Evolutionary conservation across 2,329 filamentous ascomycete species (phyloP), one percentile per base, ranked within the genome.

Genomic region (Xylariaceae sp.): DNA sequence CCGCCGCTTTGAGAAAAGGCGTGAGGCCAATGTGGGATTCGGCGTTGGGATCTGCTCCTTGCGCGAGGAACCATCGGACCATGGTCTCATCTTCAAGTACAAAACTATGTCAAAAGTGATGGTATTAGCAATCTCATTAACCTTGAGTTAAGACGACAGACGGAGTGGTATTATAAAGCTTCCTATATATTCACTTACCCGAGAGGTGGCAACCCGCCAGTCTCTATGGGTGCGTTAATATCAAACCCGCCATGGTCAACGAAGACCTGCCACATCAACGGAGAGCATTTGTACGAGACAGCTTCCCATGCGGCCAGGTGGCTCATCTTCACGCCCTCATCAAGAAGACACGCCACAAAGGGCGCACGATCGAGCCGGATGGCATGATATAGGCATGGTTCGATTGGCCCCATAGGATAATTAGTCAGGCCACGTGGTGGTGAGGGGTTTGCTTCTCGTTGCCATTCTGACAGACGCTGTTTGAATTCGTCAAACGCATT

Each of bases 241-340:
- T 54, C 47, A 39, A 52, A 48, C 17, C 40, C 13, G 6, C 47
- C 51, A 13, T 50, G 36, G 18, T 50, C 51, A 6, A 52, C 13
- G 44, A 52, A 43, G 34, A 52, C 45, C 28, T 48, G 45, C 50
- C 50, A 52, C 50, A 52, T 52, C n/a, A n/a, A 9, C 45, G 38
- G 9, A 28, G 50, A 33, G 47, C 42, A 47, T 31, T 38, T 54
- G 43, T 47, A n/a, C 12, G 3, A 12, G 12, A 7, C 12, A 31
- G 47, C 51, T 16, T 50, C 33, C 1, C 31, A 33, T 42, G 38
- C 50, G 33, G 45, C 45, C 36, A 47, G 16, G 10, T 36, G 45
- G 31, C 50, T 16, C 13, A 50, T 41, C 13, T 42, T 47, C 18
- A 54, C 31, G 28, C 51, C 51, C 13, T 34, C 18, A 18, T 43